Base-by-base conservation (phyloP, 2,329 filamentous ascomycete species). In the Alternaria sp. region DNA sequence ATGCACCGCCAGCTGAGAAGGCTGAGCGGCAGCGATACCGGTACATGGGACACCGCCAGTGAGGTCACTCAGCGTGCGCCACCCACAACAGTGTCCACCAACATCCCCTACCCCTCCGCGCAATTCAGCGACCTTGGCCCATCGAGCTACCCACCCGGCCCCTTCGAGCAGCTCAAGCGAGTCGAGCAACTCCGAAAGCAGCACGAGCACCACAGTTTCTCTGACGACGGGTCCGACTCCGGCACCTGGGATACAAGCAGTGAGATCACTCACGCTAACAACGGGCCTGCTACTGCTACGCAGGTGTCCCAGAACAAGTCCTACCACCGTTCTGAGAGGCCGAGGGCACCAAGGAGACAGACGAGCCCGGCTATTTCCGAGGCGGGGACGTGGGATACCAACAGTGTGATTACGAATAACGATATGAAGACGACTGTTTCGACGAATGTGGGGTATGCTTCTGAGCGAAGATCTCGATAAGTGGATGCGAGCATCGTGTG, bases 211-310 rank as follows among this genome's bases (percentile, higher is more conserved):
- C 57, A 60, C 25, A 60, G 30, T 25, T 54, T 59, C 41, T 62
- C 60, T 23, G 60, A 62, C 8, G 60, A 62, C 23, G 57, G 56
- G 28, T 63, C 61, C 4, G 61, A 63, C 44, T 50, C 56, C 15
- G 61, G 61, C 8, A 63, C 61, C 11, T 63, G 61, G 61, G 60
- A 63, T 11, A 63, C 60, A 15, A 63, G 60, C 51, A 63, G 61
- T 45, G 61, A 63, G 28, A 51, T 60, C 18, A 63, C 61, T 23
- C 61, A 63, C 14, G 60, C 60, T 9, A 63, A 63, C 44, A 60
- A 63, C 15, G 60, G 60, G 5, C 60, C 60, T 14, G 49, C 60
- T 25, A 63, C 60, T 14, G 49, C 60, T 25, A 63, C 60, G 12
- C 12, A 51, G 4, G 60, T 63, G 18, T 63, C 60, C 9, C 21